Evolutionary conservation across 306 rosid genomes (phyloP), one percentile per base, ranked within the genome.

Genomic region (Glycine soja): DNA sequence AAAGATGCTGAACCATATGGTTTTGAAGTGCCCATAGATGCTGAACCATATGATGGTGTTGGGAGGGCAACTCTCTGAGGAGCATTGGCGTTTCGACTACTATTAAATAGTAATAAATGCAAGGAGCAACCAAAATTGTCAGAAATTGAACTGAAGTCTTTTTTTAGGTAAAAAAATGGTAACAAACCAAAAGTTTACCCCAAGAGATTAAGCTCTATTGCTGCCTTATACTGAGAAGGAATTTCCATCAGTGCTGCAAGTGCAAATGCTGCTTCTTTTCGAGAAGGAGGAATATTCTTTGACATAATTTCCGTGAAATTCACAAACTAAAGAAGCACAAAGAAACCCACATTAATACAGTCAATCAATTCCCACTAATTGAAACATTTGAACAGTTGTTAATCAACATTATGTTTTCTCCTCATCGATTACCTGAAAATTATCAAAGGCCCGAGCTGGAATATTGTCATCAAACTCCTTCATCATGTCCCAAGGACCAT

Each of bases 401-500:
- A 63, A 78, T 8, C 53, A 40, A 62, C 34, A 54, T 43, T 72
- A 16, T 61, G 50, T 32, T 58, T 45, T 32, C 52, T 58, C 67
- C 19, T 64, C 24, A 45, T 16, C 72, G 80, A 86, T 47, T 75
- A 95, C 99, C 86, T 95, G 99, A 84, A 95, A 95, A 82, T 95
- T 95, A 86, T 95, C 99, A 6, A 95, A 93, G 38, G 77, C 90
- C 18, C 99, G 90, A 64, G 97, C 78, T 18, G 99, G 99, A 62
- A 93, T 95, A 76, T 95, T 95, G 87, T 95, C 99, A 65, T 93
- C 99, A 42, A 95, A 95, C 70, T 91, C 94, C 86, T 83, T 88
- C 99, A 95, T 95, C 94, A 85, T 95, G 85, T 95, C 98, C 99
- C 99, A 95, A 30, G 99, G 99, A 52, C 99, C 99, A 86, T 95